Evolutionary conservation across 2,329 filamentous ascomycete genomes (phyloP).

Genomic region (Ceratocystis colombiana): DNA sequence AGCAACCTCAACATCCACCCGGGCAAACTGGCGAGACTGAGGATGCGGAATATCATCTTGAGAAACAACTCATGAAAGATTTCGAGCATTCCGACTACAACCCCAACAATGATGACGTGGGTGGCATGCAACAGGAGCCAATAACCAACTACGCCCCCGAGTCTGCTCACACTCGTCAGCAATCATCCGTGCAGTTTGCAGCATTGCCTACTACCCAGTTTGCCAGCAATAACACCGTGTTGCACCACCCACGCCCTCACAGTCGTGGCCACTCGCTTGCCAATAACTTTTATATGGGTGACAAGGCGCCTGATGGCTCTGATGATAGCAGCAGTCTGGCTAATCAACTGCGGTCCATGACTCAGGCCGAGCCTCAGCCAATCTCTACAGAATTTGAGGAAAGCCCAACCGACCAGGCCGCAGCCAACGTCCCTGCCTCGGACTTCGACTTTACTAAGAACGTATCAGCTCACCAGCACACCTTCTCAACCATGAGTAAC

Average conservation of each 20-base stretch:
- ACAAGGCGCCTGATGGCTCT: conserved; percentile 37
- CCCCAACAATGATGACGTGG: conserved; percentile 44
- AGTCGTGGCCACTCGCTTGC: conserved; percentile 62
- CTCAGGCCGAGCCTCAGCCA: conserved; percentile 35
- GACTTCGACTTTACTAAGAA: conserved; percentile 41
- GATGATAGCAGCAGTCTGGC: conserved; percentile 34
- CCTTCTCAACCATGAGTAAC: conserved; percentile 46
- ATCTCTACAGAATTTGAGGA: conserved; percentile 55
- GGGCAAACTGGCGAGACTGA: conserved; percentile 63
- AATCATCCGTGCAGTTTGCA: conserved; percentile 41
- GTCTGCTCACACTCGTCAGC: conserved; percentile 35
- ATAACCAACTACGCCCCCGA: conserved; percentile 27
- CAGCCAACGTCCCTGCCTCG: conserved; percentile 53
- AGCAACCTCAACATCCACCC: conserved; percentile 41
- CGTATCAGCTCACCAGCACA: conserved; percentile 43
- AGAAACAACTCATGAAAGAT: conserved; percentile 68
- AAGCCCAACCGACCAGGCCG: conserved; percentile 48
- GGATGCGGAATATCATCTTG: conserved; percentile 75
- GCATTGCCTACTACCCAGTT: conserved; percentile 39
- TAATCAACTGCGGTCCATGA: conserved; percentile 35
- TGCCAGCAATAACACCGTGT: conserved; percentile 42
- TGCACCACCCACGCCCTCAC: conserved; percentile 66
- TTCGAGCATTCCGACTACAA: conserved; percentile 70
- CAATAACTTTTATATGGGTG: conserved; percentile 52
- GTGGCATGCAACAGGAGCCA: conserved; percentile 23